A percentile compares a stretch with the other conserved stretches of the same genome.
Conservation (phyloP, 345 rosid genomes). For the Aquilaria yunnanensis region DNA sequence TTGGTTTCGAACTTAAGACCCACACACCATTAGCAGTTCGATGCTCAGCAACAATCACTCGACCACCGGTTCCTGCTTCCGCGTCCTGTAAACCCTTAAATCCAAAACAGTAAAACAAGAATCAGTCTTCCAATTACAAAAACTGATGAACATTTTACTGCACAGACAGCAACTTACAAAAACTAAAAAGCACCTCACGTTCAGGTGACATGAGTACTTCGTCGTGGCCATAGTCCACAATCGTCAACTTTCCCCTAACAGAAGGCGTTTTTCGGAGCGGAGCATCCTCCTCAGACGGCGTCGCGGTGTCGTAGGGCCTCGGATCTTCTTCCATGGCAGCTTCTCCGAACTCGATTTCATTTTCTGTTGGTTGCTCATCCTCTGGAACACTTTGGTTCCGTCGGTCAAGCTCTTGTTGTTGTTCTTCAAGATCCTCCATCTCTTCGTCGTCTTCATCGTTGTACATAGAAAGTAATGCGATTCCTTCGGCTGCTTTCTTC, state of each 20-base stretch:
- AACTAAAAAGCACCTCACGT: constrained; percentile 33
- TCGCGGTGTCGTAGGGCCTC: constrained; percentile 18
- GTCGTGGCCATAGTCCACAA: constrained; percentile 69
- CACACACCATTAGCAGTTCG: constrained; percentile 29
- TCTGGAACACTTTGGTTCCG: constrained; percentile 6
- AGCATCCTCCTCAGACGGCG: constrained; percentile 21
- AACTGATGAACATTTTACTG: no score
- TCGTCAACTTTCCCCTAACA: constrained; percentile 31
- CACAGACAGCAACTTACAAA: no score
- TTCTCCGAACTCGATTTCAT: constrained; percentile 29
- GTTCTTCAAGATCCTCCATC: constrained; percentile 57
- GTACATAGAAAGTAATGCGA: constrained; percentile 73
- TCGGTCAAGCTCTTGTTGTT: not conserved
- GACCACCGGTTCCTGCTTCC: constrained; percentile 23
- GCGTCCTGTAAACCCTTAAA: constrained; percentile 37
- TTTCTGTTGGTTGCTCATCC: constrained; percentile 17
- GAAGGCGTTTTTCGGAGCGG: constrained; percentile 18
- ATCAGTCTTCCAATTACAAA: not conserved
- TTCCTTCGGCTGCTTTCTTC: constrained; percentile 74
- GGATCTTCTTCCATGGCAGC: constrained; percentile 30
- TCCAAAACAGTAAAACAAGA: constrained; percentile 4
- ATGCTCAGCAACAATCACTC: constrained; percentile 17
- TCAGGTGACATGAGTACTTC: constrained; percentile 69
- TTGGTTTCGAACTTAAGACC: no score
- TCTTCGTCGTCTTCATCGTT: constrained; percentile 89